Percentiles rank a stretch among this genome's conserved stretches.
Evolutionary conservation across 192 early-diverging fungal species (phyloP).

Genomic region (Coemansia sp.): DNA sequence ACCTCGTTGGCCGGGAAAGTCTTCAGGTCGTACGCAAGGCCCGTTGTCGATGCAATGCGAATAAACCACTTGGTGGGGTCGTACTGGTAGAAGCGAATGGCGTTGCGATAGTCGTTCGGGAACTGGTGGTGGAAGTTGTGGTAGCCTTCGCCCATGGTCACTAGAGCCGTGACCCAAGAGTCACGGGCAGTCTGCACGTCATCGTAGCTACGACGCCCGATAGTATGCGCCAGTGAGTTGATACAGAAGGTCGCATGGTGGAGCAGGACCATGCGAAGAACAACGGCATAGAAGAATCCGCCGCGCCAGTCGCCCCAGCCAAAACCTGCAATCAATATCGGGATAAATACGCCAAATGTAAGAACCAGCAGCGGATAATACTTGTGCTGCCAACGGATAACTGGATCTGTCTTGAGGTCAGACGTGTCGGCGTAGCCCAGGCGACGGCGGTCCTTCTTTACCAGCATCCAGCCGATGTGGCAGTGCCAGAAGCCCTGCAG

Average conservation of each 20-base stretch:
- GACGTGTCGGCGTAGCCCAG: slow-evolving; percentile 80
- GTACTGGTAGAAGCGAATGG: slow-evolving; percentile 73
- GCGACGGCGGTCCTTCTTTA: slow-evolving; percentile 70
- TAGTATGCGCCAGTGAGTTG: slow-evolving; percentile 78
- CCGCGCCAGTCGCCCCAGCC: slow-evolving; percentile 82
- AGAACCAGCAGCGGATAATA: slow-evolving; percentile 72
- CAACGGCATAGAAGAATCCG: slow-evolving; percentile 76
- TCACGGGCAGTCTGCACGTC: slow-evolving; percentile 80
- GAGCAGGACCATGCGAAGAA: slow-evolving; percentile 71
- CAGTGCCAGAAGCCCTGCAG: slow-evolving; percentile 78
- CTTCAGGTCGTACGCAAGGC: slow-evolving; percentile 72
- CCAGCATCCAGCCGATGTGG: slow-evolving; percentile 86
- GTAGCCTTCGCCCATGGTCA: slow-evolving; percentile 80
- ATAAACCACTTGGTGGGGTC: slow-evolving; percentile 89
- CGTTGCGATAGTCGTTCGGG: slow-evolving; percentile 85
- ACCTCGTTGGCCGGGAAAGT: slow-evolving; percentile 80
- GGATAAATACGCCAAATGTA: slow-evolving; percentile 74
- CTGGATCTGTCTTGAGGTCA: slow-evolving; percentile 72
- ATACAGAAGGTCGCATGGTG: slow-evolving; percentile 90
- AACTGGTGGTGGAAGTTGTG: slow-evolving; percentile 91
- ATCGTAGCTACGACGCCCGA: slow-evolving; percentile 76
- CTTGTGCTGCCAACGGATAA: slow-evolving; percentile 77
- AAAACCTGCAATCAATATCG: slow-evolving; percentile 82
- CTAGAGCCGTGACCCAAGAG: slow-evolving; percentile 77
- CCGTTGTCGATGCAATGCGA: slow-evolving; percentile 54